Evolutionary conservation across 2,329 filamentous ascomycete genomes (phyloP).

Genomic region (Cyphellophora attinorum): DNA sequence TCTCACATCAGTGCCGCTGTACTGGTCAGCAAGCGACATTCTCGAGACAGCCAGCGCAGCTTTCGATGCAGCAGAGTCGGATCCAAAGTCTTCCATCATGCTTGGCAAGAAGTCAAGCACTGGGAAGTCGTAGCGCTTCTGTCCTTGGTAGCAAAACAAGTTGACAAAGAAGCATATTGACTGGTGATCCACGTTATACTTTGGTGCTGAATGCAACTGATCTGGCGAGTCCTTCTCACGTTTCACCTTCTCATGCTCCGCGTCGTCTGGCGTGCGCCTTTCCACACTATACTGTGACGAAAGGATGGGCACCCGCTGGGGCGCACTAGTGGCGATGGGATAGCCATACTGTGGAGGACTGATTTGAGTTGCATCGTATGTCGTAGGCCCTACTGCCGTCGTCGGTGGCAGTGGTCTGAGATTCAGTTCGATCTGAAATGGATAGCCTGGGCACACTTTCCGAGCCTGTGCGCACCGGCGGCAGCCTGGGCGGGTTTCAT

Average conservation of each 20-base stretch:
- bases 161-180: slow-evolving; percentile 18
- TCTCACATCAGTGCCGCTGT: slow-evolving; percentile 15
- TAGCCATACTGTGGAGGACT: neutral
- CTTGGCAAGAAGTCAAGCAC: slow-evolving; percentile 17
- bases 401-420: slow-evolving; percentile 5
- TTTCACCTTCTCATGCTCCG: too few relatives aligned
- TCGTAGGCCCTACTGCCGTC: too few relatives aligned
- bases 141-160: slow-evolving; percentile 16
- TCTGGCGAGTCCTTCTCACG: too few relatives aligned
- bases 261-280: too few relatives aligned
- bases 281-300: too few relatives aligned
- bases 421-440: slow-evolving; percentile 15
- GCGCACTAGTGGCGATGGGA: neutral
- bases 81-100: slow-evolving; percentile 8
- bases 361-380: too few relatives aligned
- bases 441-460: slow-evolving; percentile 16
- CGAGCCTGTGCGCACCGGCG: slow-evolving; percentile 14
- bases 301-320: too few relatives aligned
- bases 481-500: slow-evolving; percentile 15
- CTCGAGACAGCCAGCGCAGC: slow-evolving; percentile 16
- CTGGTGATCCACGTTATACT: slow-evolving; percentile 17
- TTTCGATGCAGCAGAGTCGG: slow-evolving; percentile 9
- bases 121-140: slow-evolving; percentile 14
- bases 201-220: slow-evolving; percentile 3
- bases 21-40: slow-evolving; percentile 16